phyloP scores from a whole-genome alignment of 768 basidiomycete genomes.

The Basidioascus undulatus region DNA sequence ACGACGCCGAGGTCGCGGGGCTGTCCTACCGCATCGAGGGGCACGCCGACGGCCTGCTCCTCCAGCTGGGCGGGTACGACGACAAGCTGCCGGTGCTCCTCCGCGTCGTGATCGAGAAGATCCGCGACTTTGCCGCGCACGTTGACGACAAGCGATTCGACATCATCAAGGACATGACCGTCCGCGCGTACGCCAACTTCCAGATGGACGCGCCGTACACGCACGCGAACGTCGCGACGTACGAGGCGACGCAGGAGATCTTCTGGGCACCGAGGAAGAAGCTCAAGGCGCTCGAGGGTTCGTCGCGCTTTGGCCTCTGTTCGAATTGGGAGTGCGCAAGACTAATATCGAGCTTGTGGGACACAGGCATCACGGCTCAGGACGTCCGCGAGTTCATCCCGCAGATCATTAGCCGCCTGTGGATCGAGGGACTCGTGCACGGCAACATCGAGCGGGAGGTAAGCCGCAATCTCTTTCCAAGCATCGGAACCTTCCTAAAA shows the following conservation, averaged over 20 bases:
- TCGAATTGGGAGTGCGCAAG: not conserved
- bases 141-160: conserved; percentile 47
- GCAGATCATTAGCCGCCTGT: conserved; percentile 35
- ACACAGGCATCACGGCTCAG: conserved; percentile 43
- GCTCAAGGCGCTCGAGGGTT: conserved; percentile 46
- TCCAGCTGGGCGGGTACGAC: conserved; percentile 63
- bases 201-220: conserved; percentile 59
- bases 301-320: conserved; percentile 12
- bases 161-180: conserved; percentile 62
- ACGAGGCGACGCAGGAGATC: conserved; percentile 42
- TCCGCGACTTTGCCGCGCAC: conserved; percentile 35
- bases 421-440: conserved; percentile 45
- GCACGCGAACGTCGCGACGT: conserved; percentile 49
- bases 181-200: conserved; percentile 64
- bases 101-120: conserved; percentile 41
- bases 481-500: too few relatives aligned
- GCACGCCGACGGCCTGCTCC: conserved; percentile 37
- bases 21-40: conserved; percentile 43
- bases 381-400: conserved; percentile 41
- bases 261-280: conserved; percentile 59
- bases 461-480: conserved; percentile 13
- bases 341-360: not conserved
- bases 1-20: conserved; percentile 80
- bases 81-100: conserved; percentile 60
- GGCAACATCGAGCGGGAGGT: conserved; percentile 75